Conservation (phyloP, 257 asterid genomes). For the Solanum tarijense region DNA sequence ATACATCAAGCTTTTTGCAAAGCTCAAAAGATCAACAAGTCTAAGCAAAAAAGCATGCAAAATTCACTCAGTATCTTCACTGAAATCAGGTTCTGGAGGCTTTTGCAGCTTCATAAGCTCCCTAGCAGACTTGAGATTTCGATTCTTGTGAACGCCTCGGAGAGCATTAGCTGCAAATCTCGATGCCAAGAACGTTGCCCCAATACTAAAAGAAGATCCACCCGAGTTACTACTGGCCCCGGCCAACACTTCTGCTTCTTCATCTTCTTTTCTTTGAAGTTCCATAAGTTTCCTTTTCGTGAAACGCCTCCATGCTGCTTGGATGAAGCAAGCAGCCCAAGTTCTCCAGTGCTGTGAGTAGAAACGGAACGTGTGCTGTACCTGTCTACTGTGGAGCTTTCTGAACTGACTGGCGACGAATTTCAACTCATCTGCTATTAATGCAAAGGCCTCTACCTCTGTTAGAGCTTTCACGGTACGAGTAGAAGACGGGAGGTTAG, state of each 20-base stretch:
- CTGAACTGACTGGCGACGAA: constrained; percentile 12
- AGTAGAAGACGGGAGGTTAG: constrained; percentile 11
- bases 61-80: constrained; percentile 59
- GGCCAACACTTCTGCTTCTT: constrained; percentile 36
- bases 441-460: constrained; percentile 12
- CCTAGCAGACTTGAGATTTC: constrained; percentile 74
- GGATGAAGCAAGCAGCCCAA: constrained; percentile 13
- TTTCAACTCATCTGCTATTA: constrained; percentile 10
- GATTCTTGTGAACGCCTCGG: constrained; percentile 77
- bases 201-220: constrained; percentile 57
- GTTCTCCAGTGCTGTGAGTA: constrained; percentile 14
- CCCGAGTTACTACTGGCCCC: constrained; percentile 29
- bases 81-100: constrained; percentile 95
- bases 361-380: constrained; percentile 14
- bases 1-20: not conserved
- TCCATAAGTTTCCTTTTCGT: constrained; percentile 66
- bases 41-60: not conserved
- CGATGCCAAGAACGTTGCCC: constrained; percentile 73
- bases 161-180: constrained; percentile 83
- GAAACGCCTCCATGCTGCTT: constrained; percentile 76
- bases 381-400: constrained; percentile 10
- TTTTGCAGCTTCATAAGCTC: constrained; percentile 76
- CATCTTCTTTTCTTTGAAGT: constrained; percentile 51
- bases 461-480: constrained; percentile 10
- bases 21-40: not conserved